These are phyloP conservation scores for Entomophthora muscae DNA, from an alignment of 371 early-diverging fungal genomes.

Conservation along the genomic window DNA sequence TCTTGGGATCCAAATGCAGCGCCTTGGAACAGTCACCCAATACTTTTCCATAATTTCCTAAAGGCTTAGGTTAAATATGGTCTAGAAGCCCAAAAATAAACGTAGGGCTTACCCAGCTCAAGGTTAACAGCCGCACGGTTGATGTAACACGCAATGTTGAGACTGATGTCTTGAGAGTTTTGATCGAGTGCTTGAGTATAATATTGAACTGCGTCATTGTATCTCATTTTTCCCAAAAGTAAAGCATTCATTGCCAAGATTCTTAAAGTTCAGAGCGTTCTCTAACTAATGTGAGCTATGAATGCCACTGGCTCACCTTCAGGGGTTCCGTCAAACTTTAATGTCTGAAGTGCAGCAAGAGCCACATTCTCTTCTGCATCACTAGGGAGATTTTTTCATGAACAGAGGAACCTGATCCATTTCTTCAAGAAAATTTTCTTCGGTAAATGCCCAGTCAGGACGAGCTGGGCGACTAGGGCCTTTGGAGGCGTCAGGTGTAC, in stretches of 20 bases:
- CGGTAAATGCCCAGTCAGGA: conserved; percentile 5
- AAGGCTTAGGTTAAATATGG: too few relatives aligned
- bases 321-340: conserved; percentile 86
- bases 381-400: conserved; percentile 63
- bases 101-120: conserved; percentile 42
- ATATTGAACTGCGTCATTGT: conserved; percentile 58
- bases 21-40: conserved; percentile 79
- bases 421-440: conserved; percentile 29
- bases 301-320: conserved; percentile 35
- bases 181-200: conserved; percentile 78
- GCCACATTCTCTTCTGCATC: conserved; percentile 56
- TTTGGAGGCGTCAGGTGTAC: background rate
- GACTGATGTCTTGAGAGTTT: conserved; percentile 48
- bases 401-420: conserved; percentile 74
- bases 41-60: conserved; percentile 65
- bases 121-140: conserved; percentile 90
- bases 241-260: conserved; percentile 88
- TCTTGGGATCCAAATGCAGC: conserved; percentile 53
- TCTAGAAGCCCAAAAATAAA: background rate
- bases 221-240: conserved; percentile 42
- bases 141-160: conserved; percentile 56
- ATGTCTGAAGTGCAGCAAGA: conserved; percentile 65
- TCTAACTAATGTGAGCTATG: conserved; percentile 25
- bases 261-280: conserved; percentile 83
- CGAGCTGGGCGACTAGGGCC: conserved; percentile 1